phyloP scores from a whole-genome alignment of 139 green algal genomes.

The Dunaliella sp. region DNA sequence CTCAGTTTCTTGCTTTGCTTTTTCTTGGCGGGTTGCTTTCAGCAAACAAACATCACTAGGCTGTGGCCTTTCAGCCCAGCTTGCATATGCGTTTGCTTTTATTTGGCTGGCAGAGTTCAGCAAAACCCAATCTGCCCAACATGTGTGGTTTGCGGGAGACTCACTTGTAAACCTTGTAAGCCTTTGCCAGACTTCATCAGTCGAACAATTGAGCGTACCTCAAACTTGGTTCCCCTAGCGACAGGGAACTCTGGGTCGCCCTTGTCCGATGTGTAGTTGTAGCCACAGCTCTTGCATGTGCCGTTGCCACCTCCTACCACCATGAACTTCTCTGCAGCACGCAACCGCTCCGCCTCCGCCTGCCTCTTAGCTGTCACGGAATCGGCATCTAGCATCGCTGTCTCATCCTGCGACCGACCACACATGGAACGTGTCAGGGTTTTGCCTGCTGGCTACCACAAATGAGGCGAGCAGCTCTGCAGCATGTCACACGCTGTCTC shows the following conservation, averaged over 20 bases:
- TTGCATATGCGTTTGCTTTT: no score
- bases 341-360: conserved; percentile 64
- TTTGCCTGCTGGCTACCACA: no score
- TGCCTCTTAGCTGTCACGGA: conserved; percentile 16
- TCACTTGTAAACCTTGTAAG: not conserved
- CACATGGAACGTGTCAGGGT: no score
- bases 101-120: no score
- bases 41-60: no score
- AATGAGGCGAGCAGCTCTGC: no score
- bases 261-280: conserved; percentile 75
- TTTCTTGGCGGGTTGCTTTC: no score
- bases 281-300: conserved; percentile 69
- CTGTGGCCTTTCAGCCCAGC: no score
- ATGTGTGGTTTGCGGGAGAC: no score
- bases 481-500: no score
- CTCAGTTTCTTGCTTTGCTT: no score
- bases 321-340: conserved; percentile 91
- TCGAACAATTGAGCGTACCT: conserved; percentile 37
- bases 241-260: conserved; percentile 91
- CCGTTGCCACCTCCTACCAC: conserved; percentile 73
- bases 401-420: not conserved
- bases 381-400: not conserved
- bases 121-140: no score
- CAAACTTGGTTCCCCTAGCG: conserved; percentile 67
- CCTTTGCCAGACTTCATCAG: not conserved